These are phyloP conservation scores for Ocimum tenuiflorum DNA, from an alignment of 257 asterid species.

Conservation along the genomic window DNA sequence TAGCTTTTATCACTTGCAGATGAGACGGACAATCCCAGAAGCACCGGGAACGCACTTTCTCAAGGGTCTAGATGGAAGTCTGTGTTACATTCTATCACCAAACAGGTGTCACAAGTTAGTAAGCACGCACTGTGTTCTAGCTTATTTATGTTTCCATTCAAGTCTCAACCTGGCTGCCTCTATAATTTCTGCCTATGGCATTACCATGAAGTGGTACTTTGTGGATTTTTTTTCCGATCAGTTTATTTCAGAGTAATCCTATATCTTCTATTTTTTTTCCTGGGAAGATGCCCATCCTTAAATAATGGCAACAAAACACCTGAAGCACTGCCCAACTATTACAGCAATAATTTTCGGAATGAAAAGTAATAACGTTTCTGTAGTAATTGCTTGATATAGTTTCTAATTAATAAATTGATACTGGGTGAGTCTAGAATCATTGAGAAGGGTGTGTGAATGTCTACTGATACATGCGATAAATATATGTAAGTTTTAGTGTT, in stretches of 20 bases:
- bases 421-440: background rate
- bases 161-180: conserved; percentile 8
- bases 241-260: background rate
- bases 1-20: conserved; percentile 33
- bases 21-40: conserved; percentile 41
- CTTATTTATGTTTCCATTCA: conserved; percentile 4
- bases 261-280: background rate
- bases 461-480: background rate
- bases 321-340: too few relatives aligned
- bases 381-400: background rate
- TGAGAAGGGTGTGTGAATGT: background rate
- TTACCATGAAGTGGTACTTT: conserved; percentile 1
- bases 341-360: background rate
- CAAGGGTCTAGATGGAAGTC: conserved; percentile 84
- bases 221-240: conserved; percentile 4
- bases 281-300: background rate
- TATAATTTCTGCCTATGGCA: background rate
- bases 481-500: background rate
- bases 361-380: background rate
- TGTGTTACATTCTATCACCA: conserved; percentile 60
- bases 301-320: background rate
- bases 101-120: conserved; percentile 94
- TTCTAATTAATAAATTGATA: background rate
- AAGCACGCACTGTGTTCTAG: conserved; percentile 17
- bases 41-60: conserved; percentile 39